Evolutionary conservation across 495 filamentous ascomycete species (phyloP).

Genomic region (Penicillium angulare): DNA sequence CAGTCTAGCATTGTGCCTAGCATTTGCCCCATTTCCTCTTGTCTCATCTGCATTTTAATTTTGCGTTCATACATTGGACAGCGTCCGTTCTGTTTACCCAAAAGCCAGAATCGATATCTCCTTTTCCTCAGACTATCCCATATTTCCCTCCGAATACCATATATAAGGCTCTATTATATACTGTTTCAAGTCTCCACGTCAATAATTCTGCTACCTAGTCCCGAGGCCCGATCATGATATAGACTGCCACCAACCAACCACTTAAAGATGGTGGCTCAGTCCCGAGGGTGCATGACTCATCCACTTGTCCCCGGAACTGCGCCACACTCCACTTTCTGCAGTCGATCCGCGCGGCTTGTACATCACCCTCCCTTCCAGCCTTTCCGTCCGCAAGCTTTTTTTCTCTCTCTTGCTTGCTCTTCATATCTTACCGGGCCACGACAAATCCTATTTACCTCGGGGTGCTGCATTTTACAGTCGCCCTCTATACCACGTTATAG

Average conservation of each 20-base stretch:
- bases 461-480: not conserved
- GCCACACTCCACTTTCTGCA: conserved; percentile 16
- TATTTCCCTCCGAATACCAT: not conserved
- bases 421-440: too few species aligned
- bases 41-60: conserved; percentile 23
- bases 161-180: not conserved
- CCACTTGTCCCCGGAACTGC: conserved; percentile 13
- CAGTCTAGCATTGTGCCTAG: conserved; percentile 22
- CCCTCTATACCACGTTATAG: not conserved
- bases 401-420: too few species aligned
- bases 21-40: conserved; percentile 13
- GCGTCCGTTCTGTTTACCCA: conserved; percentile 14
- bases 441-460: too few species aligned
- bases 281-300: conserved; percentile 4
- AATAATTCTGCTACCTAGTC: conserved; percentile 1
- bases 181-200: not conserved
- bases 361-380: conserved; percentile 3
- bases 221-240: too few species aligned
- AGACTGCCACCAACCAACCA: too few species aligned
- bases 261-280: not conserved
- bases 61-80: conserved; percentile 21
- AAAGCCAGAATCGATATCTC: conserved; percentile 18
- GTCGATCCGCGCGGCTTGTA: conserved; percentile 15
- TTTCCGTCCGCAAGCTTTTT: not conserved
- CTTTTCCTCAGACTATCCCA: not conserved